Conservation (phyloP, 2,329 filamentous ascomycete genomes). For the Arachnopeziza araneosa region DNA sequence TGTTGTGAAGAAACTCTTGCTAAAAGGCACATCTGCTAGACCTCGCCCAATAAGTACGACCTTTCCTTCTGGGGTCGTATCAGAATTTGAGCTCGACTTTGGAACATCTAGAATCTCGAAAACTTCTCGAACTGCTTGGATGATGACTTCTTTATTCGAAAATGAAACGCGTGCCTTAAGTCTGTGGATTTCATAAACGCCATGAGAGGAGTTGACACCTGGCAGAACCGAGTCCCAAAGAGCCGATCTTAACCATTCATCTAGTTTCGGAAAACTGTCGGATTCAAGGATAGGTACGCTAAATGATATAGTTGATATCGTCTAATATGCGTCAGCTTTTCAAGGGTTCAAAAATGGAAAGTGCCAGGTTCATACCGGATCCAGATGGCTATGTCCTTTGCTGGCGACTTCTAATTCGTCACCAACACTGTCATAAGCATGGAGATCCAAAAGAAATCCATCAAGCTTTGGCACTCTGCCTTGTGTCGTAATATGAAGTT, state of each 20-base stretch:
- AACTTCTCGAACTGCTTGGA: constrained; percentile 88
- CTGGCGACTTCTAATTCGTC: constrained; percentile 62
- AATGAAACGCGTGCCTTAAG: constrained; percentile 75
- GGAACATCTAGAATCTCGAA: constrained; percentile 78
- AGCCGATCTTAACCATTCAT: constrained; percentile 75
- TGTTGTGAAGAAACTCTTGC: constrained; percentile 33
- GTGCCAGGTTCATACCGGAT: constrained; percentile 55
- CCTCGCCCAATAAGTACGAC: constrained; percentile 59
- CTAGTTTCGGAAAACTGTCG: constrained; percentile 57
- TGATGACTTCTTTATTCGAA: constrained; percentile 57
- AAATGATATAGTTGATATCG: constrained; percentile 78
- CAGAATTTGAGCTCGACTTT: constrained; percentile 11
- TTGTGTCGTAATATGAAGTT: constrained; percentile 73
- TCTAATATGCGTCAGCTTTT: constrained; percentile 40
- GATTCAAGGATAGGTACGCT: constrained; percentile 54
- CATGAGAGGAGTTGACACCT: background rate
- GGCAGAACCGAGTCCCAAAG: constrained; percentile 75
- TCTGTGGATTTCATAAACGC: constrained; percentile 70
- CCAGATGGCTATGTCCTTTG: constrained; percentile 86
- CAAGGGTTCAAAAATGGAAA: background rate
- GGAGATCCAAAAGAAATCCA: constrained; percentile 80
- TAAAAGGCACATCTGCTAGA: constrained; percentile 47
- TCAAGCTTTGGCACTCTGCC: constrained; percentile 77
- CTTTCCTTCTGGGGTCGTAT: constrained; percentile 42
- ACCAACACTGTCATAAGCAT: constrained; percentile 79